Base-by-base conservation (phyloP, 140 eudicot species). In the Bidens hawaiensis region DNA sequence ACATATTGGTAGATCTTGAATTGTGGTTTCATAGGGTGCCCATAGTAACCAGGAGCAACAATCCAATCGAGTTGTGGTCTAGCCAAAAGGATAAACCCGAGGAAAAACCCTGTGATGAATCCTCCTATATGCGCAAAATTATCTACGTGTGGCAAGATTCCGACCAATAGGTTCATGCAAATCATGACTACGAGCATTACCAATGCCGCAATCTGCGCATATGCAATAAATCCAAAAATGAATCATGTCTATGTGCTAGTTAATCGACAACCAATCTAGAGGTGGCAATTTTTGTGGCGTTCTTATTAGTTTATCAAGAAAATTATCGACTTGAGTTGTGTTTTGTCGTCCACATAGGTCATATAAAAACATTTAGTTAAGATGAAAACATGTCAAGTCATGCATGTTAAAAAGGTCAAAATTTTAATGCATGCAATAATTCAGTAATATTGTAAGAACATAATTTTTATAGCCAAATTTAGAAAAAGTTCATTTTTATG, bases 51-150 rank as follows among this genome's bases (percentile, higher is more conserved):
- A 7, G 81, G 70, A 65, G 82, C 85, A 49, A 68, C 60, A 26
- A 69, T 81, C 83, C 82, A 81, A 13, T 85, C 84, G 48, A 52
- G 85, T 2, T 84, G 94, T 2, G 91, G 97, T 22, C 83, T 88
- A 22, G 83, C 58, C 57, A 90, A 47, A 51, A 84, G 68, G 13
- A 90, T 49, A 57, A 84, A 90, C 2, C 97, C 97, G 5, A 87
- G 83, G 11, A 90, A 65, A 66, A 90, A 90, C 5, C 97, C 97
- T 10, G 96, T 71, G 50, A 71, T 21, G 46, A 90, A 90, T 66
- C 96, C 97, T 72, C 97, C 96, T 4, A 90, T 47, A 54, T 90
- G 96, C 1, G 97, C 94, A 41, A 82, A 90, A 73, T 90, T 90
- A 67, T 90, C 97, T 9, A 87, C 94, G 25, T 87, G 91, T 3